Conservation (phyloP, 208 protist genomes). For the Trichomonas tenax region DNA sequence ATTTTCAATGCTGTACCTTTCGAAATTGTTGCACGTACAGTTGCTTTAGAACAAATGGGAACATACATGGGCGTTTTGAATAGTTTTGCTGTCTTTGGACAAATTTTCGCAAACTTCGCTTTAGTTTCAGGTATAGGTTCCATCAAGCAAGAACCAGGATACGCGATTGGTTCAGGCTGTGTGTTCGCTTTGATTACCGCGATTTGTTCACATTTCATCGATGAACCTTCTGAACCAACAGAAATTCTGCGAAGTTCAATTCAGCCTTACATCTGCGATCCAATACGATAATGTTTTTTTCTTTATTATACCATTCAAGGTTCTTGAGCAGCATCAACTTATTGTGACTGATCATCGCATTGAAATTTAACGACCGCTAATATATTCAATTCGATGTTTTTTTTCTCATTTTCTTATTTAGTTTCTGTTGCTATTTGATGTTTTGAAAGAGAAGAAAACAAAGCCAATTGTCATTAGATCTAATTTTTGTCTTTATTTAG, state of each 20-base stretch:
- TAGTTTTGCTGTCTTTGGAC: neutral
- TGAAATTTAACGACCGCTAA: no score
- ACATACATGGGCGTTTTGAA: slow-evolving; percentile 2
- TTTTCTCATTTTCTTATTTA: no score
- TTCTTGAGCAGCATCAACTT: no score
- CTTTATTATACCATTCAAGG: no score
- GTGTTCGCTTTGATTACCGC: neutral
- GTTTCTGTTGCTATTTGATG: no score
- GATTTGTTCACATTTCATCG: neutral
- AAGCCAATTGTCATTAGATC: no score
- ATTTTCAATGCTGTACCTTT: neutral
- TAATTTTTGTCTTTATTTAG: no score
- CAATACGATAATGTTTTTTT: neutral
- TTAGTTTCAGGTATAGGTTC: neutral
- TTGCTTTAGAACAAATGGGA: neutral
- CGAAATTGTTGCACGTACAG: neutral
- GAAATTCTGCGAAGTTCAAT: neutral
- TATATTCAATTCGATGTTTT: no score
- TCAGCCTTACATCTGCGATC: neutral
- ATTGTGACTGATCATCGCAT: no score
- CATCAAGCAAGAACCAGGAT: neutral
- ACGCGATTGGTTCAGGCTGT: neutral
- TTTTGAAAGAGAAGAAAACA: no score
- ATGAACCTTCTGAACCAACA: neutral
- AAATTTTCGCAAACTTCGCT: neutral